Evolutionary conservation across 2,329 filamentous ascomycete species (phyloP), one percentile per base, ranked within the genome.

Genomic region (Neopestalotiopsis clavispora): DNA sequence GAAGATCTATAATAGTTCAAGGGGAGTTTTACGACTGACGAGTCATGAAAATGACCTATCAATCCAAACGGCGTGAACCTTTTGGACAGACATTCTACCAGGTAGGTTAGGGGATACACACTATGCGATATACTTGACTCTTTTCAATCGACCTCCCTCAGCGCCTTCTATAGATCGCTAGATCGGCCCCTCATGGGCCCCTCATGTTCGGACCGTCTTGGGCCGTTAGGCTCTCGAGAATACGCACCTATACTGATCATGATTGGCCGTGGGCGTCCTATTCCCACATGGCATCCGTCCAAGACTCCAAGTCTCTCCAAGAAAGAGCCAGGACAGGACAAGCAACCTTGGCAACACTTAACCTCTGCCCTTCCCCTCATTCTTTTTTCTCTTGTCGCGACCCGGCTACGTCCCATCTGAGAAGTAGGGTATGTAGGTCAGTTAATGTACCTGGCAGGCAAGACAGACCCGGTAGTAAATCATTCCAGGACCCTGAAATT

Each of bases 161-260:
- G 13, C 4, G 17, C 34, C 34, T 17, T n/a, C 30, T 17, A 9
- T 40, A 34, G 13, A 40, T 20, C 59, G 59, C 32, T 12, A 34
- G 59, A 62, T 34, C 57, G n/a, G 12, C 14, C 14, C 17, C 14
- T 14, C 14, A 40, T 20, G 10, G 32, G 32, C n/a, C 59, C 59
- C 30, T 40, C 59, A 34, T 34, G 59, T 62, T 62, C 59, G 59
- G 59, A 62, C 59, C 59, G 59, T 62, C 59, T 34, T 62, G 32
- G 59, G 34, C 59, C 59, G 59, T 34, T 62, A 40, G 59, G 30
- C 59, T 17, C 28, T 40, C 7, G 59, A 62, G 12, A 5, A 40
- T 13, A 14, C 59, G 12, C 59, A 40, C 59, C 59, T 34, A 12
- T 59, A 5, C 57, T 30, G 57, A 23, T 34, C 59, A 12, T 62